Evolutionary conservation across 805 yeast species (phyloP).

Genomic region (Candida pini): DNA sequence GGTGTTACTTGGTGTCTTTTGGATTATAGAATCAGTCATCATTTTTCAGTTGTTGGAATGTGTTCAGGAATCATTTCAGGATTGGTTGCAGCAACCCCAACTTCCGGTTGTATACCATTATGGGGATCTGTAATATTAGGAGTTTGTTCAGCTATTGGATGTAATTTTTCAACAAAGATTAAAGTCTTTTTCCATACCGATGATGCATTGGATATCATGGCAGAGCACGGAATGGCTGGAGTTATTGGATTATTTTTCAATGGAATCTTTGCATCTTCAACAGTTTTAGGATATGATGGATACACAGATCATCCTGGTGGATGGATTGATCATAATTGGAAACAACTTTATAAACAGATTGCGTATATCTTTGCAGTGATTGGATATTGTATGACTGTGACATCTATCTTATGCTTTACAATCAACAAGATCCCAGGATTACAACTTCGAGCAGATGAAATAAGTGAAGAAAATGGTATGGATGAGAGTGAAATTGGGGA

Average conservation of each 20-base stretch:
- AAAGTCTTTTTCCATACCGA: slow-evolving; percentile 79
- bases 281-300: slow-evolving; percentile 89
- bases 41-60: slow-evolving; percentile 91
- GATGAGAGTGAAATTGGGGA: slow-evolving; percentile 98
- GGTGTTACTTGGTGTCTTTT: slow-evolving; percentile 88
- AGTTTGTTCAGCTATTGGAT: slow-evolving; percentile 68
- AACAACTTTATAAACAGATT: slow-evolving; percentile 84
- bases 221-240: slow-evolving; percentile 99
- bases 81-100: slow-evolving; percentile 94
- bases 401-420: slow-evolving; percentile 68
- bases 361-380: slow-evolving; percentile 72
- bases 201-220: slow-evolving; percentile 90
- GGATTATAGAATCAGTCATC: slow-evolving; percentile 81
- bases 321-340: slow-evolving; percentile 86
- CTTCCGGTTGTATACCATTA: slow-evolving; percentile 83
- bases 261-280: slow-evolving; percentile 79
- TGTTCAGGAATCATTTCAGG: slow-evolving; percentile 97
- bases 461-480: slow-evolving; percentile 83
- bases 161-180: slow-evolving; percentile 86
- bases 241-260: slow-evolving; percentile 84
- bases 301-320: slow-evolving; percentile 83
- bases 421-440: slow-evolving; percentile 78
- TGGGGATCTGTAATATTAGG: slow-evolving; percentile 91
- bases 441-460: slow-evolving; percentile 72
- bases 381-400: slow-evolving; percentile 72